Evolutionary conservation across 805 yeast genomes (phyloP), one percentile per base, ranked within the genome.

Genomic region (Dipodascopsis tothii): DNA sequence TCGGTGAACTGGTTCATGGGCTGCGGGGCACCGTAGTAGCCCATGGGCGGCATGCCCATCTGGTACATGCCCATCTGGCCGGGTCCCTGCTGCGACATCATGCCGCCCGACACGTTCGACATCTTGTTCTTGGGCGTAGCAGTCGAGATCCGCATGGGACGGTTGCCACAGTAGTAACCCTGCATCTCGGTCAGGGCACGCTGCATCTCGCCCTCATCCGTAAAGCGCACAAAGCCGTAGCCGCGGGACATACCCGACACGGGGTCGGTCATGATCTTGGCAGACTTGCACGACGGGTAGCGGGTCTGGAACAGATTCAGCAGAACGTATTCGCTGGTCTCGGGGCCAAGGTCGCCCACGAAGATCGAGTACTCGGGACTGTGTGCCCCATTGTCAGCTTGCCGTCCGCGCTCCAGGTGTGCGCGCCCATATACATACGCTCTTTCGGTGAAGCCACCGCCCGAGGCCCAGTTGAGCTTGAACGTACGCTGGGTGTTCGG

Each of bases 221-320:
- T 57, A 59, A 87, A 86, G 49, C 84, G 77, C n/a, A 86, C 84
- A 67, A 88, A 88, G 2, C 96, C 96, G 62, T 82, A 87, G 9
- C 95, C 95, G 58, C 84, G 79, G 4, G 90, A 75, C 39, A 71
- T 71, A 23, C 81, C 80, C 1, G 94, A 78, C 9, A 63, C 59
- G 32, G 77, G 79, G 61, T 87, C 95, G 39, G 74, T 62, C 79
- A 87, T 85, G 49, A 87, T 76, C 57, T 82, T 85, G 4, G 80
- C 92, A 53, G 81, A 79, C 41, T 78, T 72, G 42, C 85, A 77
- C 4, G 88, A 81, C 1, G 88, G 80, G 59, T 75, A 87, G 46
- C 77, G 74, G 3, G 76, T 64, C 48, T 76, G 78, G 65, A 88
- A 87, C 35, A 75, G 69, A 40, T 81, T 81, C 45, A 74, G 73